These are phyloP conservation scores for Fomitopsis schrenkii DNA, from an alignment of 1,284 basidiomycete genomes.

Conservation along the genomic window DNA sequence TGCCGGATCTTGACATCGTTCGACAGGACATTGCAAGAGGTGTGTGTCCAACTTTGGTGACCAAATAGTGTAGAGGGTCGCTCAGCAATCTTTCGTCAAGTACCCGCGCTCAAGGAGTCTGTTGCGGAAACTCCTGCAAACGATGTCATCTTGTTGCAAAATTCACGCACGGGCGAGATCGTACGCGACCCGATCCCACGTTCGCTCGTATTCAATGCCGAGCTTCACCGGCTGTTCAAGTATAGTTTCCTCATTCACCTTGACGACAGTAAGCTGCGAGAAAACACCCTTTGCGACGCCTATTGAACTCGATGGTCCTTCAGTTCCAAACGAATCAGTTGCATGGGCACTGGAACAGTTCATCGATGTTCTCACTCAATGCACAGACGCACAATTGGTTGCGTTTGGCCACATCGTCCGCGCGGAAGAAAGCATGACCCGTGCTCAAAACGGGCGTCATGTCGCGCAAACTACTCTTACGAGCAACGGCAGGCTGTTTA, in stretches of 20 bases:
- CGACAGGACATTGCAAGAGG: not conserved
- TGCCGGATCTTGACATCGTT: not conserved
- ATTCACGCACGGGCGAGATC: slow-evolving; percentile 1
- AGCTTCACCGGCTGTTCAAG: slow-evolving; percentile 14
- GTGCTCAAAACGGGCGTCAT: not conserved
- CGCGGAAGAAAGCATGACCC: not conserved
- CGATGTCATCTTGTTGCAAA: not conserved
- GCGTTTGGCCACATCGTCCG: slow-evolving; percentile 10
- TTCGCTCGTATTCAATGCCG: slow-evolving; percentile 10
- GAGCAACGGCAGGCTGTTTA: not conserved
- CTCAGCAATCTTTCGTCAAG: not conserved
- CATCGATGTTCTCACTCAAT: slow-evolving; percentile 12
- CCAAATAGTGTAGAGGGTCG: too few relatives aligned
- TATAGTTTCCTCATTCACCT: slow-evolving; percentile 13
- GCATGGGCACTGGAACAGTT: slow-evolving; percentile 17
- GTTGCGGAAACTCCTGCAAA: not conserved
- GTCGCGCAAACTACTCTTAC: not conserved
- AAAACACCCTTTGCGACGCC: not conserved
- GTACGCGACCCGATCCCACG: slow-evolving; percentile 7
- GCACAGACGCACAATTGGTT: slow-evolving; percentile 13
- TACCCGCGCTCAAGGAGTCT: not conserved
- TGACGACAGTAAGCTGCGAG: slow-evolving; percentile 9
- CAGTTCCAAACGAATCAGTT: slow-evolving; percentile 14
- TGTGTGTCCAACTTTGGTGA: not conserved
- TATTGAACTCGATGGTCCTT: not conserved